phyloP scores from a whole-genome alignment of 1,284 basidiomycete genomes.

The Wallemia mellicola region DNA sequence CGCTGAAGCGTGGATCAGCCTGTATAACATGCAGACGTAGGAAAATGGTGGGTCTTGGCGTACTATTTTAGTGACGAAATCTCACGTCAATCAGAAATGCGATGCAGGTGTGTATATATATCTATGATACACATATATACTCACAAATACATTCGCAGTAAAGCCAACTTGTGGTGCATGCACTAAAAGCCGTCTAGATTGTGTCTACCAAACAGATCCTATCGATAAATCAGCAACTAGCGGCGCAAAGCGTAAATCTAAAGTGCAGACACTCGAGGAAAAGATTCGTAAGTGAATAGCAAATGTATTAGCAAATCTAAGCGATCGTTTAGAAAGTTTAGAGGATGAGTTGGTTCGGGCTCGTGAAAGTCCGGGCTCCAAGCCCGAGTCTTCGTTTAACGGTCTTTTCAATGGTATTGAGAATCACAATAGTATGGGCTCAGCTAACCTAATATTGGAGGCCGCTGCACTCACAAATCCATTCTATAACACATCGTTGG shows the following conservation, averaged over 20 bases:
- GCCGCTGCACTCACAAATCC: background rate
- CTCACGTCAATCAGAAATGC: background rate
- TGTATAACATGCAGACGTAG: background rate
- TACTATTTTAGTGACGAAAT: background rate
- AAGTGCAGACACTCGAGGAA: background rate
- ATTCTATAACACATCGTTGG: background rate
- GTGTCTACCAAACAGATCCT: background rate
- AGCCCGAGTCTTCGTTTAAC: no score
- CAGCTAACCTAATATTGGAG: background rate
- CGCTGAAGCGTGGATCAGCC: background rate
- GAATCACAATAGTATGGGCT: no score
- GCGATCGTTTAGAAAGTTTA: background rate
- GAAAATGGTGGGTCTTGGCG: background rate
- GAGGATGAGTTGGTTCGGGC: background rate
- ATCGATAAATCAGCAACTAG: no score
- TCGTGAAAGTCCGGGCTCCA: background rate
- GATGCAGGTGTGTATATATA: background rate
- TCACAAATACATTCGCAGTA: background rate
- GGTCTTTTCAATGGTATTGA: no score
- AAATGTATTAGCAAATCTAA: no score
- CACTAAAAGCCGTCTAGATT: background rate
- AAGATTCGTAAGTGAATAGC: no score
- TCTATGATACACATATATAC: no score
- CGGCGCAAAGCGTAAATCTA: background rate
- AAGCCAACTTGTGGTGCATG: background rate